phyloP scores from a whole-genome alignment of 2,329 filamentous ascomycete species.

The Colletotrichum scovillei region DNA sequence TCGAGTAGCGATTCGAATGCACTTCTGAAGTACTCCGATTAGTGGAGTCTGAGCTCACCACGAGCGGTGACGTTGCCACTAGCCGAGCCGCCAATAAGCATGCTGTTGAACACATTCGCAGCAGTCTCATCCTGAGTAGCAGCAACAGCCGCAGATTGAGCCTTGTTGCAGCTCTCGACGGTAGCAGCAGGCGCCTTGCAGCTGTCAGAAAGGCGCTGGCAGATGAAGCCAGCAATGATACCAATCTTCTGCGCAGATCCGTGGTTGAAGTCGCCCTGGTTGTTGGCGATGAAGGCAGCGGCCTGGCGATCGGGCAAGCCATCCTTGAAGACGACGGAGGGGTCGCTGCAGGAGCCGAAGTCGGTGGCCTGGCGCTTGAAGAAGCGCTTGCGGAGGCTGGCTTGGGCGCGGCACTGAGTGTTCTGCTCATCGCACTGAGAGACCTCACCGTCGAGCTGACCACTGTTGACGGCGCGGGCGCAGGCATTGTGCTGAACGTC shows the following conservation, averaged over 20 bases:
- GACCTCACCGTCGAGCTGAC: conserved; percentile 48
- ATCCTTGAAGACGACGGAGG: conserved; percentile 60
- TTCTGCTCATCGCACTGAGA: conserved; percentile 57
- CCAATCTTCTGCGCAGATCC: conserved; percentile 55
- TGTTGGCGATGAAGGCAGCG: conserved; percentile 52
- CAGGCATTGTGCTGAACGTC: conserved; percentile 63
- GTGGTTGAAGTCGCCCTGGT: conserved; percentile 60
- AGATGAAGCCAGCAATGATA: conserved; percentile 60
- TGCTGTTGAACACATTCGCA: conserved; percentile 41
- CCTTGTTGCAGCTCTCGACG: conserved; percentile 25
- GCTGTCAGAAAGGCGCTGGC: conserved; percentile 50
- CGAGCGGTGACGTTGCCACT: conserved; percentile 6
- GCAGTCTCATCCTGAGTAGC: conserved; percentile 40
- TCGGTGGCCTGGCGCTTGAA: conserved; percentile 41
- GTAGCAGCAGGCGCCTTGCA: conserved; percentile 38
- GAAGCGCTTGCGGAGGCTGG: conserved; percentile 38
- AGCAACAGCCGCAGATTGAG: conserved; percentile 35
- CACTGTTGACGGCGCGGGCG: conserved; percentile 59
- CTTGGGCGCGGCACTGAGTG: conserved; percentile 47
- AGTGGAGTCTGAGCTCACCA: neutral
- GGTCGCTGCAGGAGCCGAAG: conserved; percentile 59
- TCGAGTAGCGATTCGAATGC: neutral
- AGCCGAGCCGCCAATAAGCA: conserved; percentile 27
- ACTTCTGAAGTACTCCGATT: too few species aligned
- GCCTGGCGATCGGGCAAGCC: conserved; percentile 60